phyloP scores from a whole-genome alignment of 1,139 yeast genomes.

The Pneumocystis canis region DNA sequence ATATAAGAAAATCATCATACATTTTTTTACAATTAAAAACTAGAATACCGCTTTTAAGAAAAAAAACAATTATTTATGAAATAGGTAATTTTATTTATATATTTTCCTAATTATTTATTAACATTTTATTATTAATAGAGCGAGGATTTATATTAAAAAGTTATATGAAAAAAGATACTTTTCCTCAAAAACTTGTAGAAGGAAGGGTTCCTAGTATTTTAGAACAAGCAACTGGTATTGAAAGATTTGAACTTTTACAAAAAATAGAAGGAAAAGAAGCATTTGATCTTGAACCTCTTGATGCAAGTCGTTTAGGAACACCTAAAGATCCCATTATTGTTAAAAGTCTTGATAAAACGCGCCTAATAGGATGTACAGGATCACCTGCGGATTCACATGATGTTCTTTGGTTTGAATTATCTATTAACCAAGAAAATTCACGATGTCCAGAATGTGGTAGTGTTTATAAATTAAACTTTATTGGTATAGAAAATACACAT shows the following conservation, averaged over 20 bases:
- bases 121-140: neutral
- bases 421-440: conserved; percentile 57
- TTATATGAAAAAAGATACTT: neutral
- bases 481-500: conserved; percentile 33
- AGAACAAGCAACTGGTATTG: conserved; percentile 97
- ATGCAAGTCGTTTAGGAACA: conserved; percentile 79
- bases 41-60: neutral
- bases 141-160: neutral
- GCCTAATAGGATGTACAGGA: conserved; percentile 97
- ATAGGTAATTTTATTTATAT: neutral
- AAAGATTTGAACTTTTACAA: conserved; percentile 88
- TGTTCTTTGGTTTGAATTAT: conserved; percentile 71
- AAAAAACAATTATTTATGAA: neutral
- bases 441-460: conserved; percentile 99
- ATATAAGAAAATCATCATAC: neutral
- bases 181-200: neutral
- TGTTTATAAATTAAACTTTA: conserved; percentile 75
- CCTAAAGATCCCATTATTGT: conserved; percentile 72
- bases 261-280: conserved; percentile 91
- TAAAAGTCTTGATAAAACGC: conserved; percentile 81
- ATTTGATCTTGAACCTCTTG: conserved; percentile 82
- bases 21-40: neutral
- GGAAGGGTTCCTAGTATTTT: conserved; percentile 84
- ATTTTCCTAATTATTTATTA: neutral
- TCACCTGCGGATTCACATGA: conserved; percentile 85